These are phyloP conservation scores for Phytophthora fragariae DNA, from an alignment of 352 stramenopile species.

Conservation along the genomic window DNA sequence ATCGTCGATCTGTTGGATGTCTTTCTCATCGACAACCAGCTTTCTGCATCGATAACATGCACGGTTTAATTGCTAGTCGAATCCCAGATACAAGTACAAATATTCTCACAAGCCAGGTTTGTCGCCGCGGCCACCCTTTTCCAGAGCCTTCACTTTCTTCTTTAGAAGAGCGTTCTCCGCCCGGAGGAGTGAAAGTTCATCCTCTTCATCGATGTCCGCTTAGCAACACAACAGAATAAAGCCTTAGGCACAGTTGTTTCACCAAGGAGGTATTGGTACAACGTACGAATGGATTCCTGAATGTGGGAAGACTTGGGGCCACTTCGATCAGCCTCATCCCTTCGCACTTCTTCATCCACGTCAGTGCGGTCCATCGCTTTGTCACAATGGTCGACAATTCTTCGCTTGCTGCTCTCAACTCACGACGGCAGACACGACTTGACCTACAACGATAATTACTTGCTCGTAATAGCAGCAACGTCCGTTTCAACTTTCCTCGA, in stretches of 20 bases:
- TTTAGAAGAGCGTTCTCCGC: constrained; percentile 73
- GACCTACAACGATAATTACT: neutral
- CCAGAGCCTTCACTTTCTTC: constrained; percentile 76
- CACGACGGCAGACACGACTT: neutral
- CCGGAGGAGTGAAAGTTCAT: constrained; percentile 60
- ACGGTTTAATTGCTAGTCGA: neutral
- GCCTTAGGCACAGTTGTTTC: neutral
- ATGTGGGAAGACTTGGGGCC: constrained; percentile 46
- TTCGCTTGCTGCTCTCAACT: neutral
- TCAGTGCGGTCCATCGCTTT: constrained; percentile 24
- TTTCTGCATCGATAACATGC: constrained; percentile 41
- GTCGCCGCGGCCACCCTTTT: constrained; percentile 54
- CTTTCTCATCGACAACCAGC: constrained; percentile 57
- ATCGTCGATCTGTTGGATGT: constrained; percentile 77
- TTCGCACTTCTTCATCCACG: constrained; percentile 31
- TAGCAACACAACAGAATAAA: neutral
- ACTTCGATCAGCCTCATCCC: constrained; percentile 21
- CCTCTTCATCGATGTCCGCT: constrained; percentile 33
- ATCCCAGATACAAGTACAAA: neutral
- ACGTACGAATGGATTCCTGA: constrained; percentile 39
- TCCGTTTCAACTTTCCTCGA: constrained; percentile 31
- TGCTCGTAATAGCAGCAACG: constrained; percentile 9
- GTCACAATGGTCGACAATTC: neutral
- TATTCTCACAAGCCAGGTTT: constrained; percentile 48
- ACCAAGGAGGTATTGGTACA: neutral